These are phyloP conservation scores for Hyphodiscus sp. DNA, from an alignment of 2,329 filamentous ascomycete species.

Conservation along the genomic window DNA sequence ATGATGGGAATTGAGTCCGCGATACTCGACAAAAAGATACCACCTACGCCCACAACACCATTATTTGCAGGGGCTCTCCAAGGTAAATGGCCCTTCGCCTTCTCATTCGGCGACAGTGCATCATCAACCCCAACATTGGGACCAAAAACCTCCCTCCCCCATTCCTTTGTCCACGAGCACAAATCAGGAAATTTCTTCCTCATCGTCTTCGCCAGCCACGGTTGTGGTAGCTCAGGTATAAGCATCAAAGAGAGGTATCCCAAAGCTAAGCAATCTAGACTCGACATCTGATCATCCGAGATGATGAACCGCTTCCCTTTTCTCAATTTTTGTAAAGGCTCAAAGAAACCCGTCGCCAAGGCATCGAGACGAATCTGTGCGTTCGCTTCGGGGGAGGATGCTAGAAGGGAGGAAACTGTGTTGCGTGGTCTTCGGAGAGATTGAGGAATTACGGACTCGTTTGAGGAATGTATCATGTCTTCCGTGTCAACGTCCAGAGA, in stretches of 20 bases:
- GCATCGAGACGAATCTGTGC: slow-evolving; percentile 71
- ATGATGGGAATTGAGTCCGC: slow-evolving; percentile 27
- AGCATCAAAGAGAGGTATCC: slow-evolving; percentile 75
- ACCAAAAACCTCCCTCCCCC: slow-evolving; percentile 35
- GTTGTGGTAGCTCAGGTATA: slow-evolving; percentile 51
- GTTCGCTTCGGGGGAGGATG: slow-evolving; percentile 63
- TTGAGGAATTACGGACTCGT: slow-evolving; percentile 31
- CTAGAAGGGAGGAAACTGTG: slow-evolving; percentile 47
- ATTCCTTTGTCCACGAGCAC: slow-evolving; percentile 37
- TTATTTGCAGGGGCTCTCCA: slow-evolving; percentile 27
- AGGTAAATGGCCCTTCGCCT: slow-evolving; percentile 18
- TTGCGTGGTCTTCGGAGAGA: slow-evolving; percentile 31
- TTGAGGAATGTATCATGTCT: slow-evolving; percentile 26
- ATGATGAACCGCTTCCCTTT: slow-evolving; percentile 51
- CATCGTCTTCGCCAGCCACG: slow-evolving; percentile 56
- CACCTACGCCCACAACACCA: slow-evolving; percentile 22
- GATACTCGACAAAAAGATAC: slow-evolving; percentile 22
- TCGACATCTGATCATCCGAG: slow-evolving; percentile 44
- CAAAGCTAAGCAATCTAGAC: slow-evolving; percentile 72
- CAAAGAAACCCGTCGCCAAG: slow-evolving; percentile 64
- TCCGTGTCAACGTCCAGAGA: slow-evolving; percentile 57
- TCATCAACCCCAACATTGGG: slow-evolving; percentile 22
- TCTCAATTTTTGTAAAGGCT: slow-evolving; percentile 60
- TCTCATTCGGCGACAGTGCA: slow-evolving; percentile 17
- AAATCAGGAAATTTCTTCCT: slow-evolving; percentile 40